Conservation (phyloP, 1,284 basidiomycete genomes). For the Irpex sp. region DNA sequence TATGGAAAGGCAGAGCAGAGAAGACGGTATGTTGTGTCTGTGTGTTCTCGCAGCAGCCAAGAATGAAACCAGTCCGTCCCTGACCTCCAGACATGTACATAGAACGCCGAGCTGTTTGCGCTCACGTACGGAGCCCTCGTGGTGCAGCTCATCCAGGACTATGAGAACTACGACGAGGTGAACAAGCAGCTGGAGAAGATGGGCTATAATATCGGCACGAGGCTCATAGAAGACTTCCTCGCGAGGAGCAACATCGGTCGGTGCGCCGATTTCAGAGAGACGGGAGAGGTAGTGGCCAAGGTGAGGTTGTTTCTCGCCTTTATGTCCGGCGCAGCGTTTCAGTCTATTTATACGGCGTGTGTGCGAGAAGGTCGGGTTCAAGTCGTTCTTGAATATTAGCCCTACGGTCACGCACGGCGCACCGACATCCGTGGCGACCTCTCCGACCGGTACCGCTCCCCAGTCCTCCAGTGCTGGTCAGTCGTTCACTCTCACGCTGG, state of each 20-base stretch:
- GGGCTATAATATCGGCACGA: constrained; percentile 98
- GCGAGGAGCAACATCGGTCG: constrained; percentile 84
- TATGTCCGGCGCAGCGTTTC: neutral
- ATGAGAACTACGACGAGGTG: constrained; percentile 93
- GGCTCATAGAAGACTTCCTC: constrained; percentile 97
- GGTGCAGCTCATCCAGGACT: constrained; percentile 98
- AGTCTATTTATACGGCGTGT: neutral
- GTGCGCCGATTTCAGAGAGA: constrained; percentile 90
- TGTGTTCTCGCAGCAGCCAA: neutral
- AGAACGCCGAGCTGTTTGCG: constrained; percentile 98
- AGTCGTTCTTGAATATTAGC: constrained; percentile 93
- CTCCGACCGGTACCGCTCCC: constrained; percentile 38
- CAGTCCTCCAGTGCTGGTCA: constrained; percentile 38
- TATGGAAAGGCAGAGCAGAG: constrained; percentile 88
- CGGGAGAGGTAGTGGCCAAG: constrained; percentile 92
- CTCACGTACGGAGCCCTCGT: constrained; percentile 97
- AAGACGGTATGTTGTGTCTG: constrained; percentile 68
- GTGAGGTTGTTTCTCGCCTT: constrained; percentile 35
- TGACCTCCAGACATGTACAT: constrained; percentile 19
- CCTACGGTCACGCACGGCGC: constrained; percentile 76
- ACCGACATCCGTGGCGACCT: constrained; percentile 39
- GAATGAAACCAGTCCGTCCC: constrained; percentile 11
- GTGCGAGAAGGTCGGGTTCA: constrained; percentile 88
- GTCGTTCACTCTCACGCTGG: constrained; percentile 82
- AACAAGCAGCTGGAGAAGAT: constrained; percentile 86